Evolutionary conservation across 2,329 filamentous ascomycete genomes (phyloP).

Genomic region (Rhynchosporium graminicola): DNA sequence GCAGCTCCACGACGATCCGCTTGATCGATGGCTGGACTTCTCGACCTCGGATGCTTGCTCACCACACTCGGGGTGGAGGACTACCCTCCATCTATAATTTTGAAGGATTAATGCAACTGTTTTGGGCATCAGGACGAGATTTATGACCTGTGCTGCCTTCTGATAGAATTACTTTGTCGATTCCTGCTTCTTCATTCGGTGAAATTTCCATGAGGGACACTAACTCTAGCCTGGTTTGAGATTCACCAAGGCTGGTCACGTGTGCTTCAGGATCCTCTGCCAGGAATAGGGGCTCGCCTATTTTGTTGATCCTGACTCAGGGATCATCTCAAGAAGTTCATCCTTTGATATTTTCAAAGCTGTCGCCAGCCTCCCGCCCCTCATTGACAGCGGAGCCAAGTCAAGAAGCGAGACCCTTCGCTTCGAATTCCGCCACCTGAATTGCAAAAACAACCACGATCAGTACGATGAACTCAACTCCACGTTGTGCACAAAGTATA

Average conservation of each 20-base stretch:
- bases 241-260: background rate
- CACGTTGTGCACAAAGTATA: background rate
- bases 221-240: background rate
- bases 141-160: background rate
- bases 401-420: background rate
- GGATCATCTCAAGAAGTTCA: background rate
- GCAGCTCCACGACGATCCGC: background rate
- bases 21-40: background rate
- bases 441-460: background rate
- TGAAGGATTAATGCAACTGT: slow-evolving; percentile 3
- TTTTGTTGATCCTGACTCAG: slow-evolving; percentile 1
- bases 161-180: background rate
- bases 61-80: background rate
- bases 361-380: background rate
- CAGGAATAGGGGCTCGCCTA: background rate
- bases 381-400: background rate
- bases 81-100: slow-evolving; percentile 9
- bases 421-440: background rate
- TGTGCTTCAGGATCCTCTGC: background rate
- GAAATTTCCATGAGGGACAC: background rate
- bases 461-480: background rate
- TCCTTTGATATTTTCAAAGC: too few species aligned
- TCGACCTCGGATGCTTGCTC: slow-evolving; percentile 10
- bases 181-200: background rate
- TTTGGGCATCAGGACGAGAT: background rate